Evolutionary conservation across 306 rosid species (phyloP), one percentile per base, ranked within the genome.

Genomic region (Sophora flavescens): DNA sequence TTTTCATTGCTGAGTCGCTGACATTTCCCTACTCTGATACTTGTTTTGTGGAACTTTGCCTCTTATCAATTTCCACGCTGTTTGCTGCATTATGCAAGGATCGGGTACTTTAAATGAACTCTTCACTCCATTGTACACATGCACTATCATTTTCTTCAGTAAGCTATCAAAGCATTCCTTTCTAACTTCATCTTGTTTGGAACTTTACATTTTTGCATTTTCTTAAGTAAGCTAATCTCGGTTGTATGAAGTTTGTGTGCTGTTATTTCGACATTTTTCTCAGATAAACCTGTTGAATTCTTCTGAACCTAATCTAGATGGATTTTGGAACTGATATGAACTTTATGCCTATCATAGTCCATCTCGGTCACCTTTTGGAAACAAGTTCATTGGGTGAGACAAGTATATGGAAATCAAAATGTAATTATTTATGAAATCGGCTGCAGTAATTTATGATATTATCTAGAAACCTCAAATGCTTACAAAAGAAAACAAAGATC

Each of bases 281-380:
- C 51, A 41, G 22, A 17, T 78, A 74, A 59, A 17, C 70, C 65
- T 14, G 26, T 68, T 74, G 48, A 58, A 73, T 45, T 45, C 28
- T 22, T 78, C 39, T 68, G 57, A 15, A 63, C 54, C 28, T 78
- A 63, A 35, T 75, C 38, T 45, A 42, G 48, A 32, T 28, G 52
- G 45, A 47, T 18, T 65, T 51, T 45, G 38, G 68, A 39, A 58
- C 60, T 77, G 44, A 45, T 68, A 17, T 63, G 52, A 56, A 74
- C 75, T 36, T 15, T 72, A 63, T 57, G 2, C 38, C 50, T 44
- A 68, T 6, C 41, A 26, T 38, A 47, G 30, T 63, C 56, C 50
- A 41, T 16, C 50, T 63, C 11, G 41, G 4, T 61, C 39, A 14
- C 38, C 7, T 54, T 52, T 67, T 61, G 53, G 1, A 32, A 39